Conservation (phyloP, 495 filamentous ascomycete genomes). For the Penicillium pulvis region DNA sequence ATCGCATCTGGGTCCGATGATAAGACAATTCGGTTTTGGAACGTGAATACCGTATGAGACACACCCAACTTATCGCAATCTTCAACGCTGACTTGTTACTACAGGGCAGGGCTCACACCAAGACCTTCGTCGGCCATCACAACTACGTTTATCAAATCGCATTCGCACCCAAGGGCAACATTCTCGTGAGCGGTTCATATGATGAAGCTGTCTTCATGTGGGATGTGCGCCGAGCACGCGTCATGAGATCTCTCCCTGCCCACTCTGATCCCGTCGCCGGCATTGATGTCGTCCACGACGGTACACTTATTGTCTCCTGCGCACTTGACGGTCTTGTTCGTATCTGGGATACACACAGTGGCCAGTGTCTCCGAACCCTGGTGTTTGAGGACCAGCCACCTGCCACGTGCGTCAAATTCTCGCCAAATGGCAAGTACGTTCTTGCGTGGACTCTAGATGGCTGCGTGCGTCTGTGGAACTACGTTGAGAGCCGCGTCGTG, state of each 20-base stretch:
- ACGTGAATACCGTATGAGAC: slow-evolving; percentile 66
- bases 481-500: slow-evolving; percentile 80
- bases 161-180: slow-evolving; percentile 95
- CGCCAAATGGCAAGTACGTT: slow-evolving; percentile 89
- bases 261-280: slow-evolving; percentile 94
- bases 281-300: slow-evolving; percentile 89
- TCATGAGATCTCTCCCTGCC: slow-evolving; percentile 89
- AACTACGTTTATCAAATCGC: slow-evolving; percentile 93
- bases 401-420: slow-evolving; percentile 87
- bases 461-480: slow-evolving; percentile 91
- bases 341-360: slow-evolving; percentile 94
- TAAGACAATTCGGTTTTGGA: slow-evolving; percentile 93
- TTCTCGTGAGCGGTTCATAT: slow-evolving; percentile 90
- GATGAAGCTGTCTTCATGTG: slow-evolving; percentile 96
- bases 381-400: slow-evolving; percentile 96
- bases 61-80: slow-evolving; percentile 11
- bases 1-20: slow-evolving; percentile 93
- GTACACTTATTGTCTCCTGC: slow-evolving; percentile 87
- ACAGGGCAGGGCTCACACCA: slow-evolving; percentile 61
- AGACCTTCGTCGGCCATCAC: slow-evolving; percentile 81
- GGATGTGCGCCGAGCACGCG: slow-evolving; percentile 82
- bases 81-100: slow-evolving; percentile 3
- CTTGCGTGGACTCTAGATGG: slow-evolving; percentile 90
- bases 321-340: slow-evolving; percentile 87
- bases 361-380: slow-evolving; percentile 90